Evolutionary conservation across 306 rosid species (phyloP).

Genomic region (Lathyrus oleraceus): DNA sequence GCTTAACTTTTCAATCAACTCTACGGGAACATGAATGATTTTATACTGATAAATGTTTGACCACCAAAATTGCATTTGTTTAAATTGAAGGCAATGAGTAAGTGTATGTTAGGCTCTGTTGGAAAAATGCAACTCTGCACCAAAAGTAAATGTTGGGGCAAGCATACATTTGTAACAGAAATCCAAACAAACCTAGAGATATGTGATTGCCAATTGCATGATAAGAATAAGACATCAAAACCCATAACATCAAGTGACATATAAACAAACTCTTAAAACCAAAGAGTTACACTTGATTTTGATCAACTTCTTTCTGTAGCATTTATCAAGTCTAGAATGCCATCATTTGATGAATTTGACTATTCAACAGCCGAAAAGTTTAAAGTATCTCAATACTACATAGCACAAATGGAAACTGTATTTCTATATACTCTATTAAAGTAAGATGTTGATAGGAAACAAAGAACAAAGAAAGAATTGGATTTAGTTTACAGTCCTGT

Average conservation of each 20-base stretch:
- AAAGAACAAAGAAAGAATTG: background rate
- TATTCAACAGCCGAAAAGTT: background rate
- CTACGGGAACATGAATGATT: background rate
- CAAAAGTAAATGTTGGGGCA: background rate
- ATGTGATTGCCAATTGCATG: too few species aligned
- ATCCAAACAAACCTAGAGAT: too few species aligned
- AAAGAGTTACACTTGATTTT: background rate
- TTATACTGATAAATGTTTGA: background rate
- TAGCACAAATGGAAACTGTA: background rate
- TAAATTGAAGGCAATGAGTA: background rate
- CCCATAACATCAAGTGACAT: too few species aligned
- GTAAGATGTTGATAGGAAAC: background rate
- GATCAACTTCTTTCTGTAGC: background rate
- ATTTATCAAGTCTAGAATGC: background rate
- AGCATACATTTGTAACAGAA: too few species aligned
- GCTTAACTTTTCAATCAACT: slow-evolving; percentile 6
- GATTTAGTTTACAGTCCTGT: background rate
- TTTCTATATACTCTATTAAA: background rate
- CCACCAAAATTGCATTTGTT: background rate
- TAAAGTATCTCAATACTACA: background rate
- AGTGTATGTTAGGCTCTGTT: background rate
- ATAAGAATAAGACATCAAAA: too few species aligned
- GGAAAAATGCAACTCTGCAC: background rate
- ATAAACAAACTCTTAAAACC: too few species aligned
- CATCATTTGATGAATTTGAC: background rate